phyloP scores from a whole-genome alignment of 208 protist species.

The Acanthamoeba lugdunensis region DNA sequence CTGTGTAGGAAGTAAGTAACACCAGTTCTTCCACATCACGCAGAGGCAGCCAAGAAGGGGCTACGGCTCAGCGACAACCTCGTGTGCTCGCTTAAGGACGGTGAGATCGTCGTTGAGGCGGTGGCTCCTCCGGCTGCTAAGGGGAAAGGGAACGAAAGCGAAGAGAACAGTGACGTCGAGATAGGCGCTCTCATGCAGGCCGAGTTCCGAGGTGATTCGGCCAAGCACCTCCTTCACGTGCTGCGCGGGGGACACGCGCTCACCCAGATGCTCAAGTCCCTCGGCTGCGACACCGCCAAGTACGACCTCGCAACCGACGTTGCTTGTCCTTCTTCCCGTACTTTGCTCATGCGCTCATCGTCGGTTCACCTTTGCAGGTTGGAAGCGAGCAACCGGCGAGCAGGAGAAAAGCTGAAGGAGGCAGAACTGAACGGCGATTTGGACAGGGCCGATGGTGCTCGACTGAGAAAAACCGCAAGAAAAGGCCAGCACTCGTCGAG shows the following conservation, averaged over 20 bases:
- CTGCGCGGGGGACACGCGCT: not conserved
- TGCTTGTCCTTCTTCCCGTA: not conserved
- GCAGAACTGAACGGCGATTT: not conserved
- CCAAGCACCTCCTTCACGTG: not conserved
- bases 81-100: not conserved
- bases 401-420: not conserved
- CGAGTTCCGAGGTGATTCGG: not conserved
- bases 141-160: not conserved
- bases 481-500: not conserved
- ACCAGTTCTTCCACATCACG: not conserved
- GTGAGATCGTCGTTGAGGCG: not conserved
- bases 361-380: not conserved
- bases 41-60: not conserved
- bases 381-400: not conserved
- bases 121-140: not conserved
- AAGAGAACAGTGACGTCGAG: not conserved
- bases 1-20: not conserved
- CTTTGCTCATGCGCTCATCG: not conserved
- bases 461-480: too few species aligned
- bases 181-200: not conserved
- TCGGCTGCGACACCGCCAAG: constrained; percentile 1
- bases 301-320: not conserved
- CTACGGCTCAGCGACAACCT: not conserved
- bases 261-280: constrained; percentile 2
- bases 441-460: not conserved